Base-by-base conservation (phyloP, 371 early-diverging fungal species). In the Mucor sp. region DNA sequence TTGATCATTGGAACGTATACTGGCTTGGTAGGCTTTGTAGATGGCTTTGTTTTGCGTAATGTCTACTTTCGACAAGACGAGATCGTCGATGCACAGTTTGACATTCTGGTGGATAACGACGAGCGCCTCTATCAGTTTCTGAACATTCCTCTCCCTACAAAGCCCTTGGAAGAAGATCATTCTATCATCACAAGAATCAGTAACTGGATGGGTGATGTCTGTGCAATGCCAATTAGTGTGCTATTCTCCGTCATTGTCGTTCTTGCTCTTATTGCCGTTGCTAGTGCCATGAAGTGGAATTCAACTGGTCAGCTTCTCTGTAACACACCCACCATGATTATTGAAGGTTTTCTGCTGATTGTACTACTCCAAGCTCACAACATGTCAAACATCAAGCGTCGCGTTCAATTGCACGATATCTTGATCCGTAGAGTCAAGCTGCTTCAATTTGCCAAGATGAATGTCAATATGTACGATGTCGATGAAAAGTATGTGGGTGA, bases 271-370 rank as follows among this genome's bases (percentile, higher is more conserved):
- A 58, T 72, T 1, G 28, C 60, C 25, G 44, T 69, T 55, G 70
- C 72, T 8, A 63, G 66, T 64, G 60, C 25, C 37, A 65, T 69
- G 69, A 4, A 62, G 4, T 72, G 69, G 69, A 72, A 60, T 25
- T 14, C 37, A 39, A 72, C 72, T 0, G 72, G 59, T 30, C 72
- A 72, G 23, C 57, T 72, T 9, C 35, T 72, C 14, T 72, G 69
- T 41, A 72, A 72, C 28, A 61, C 69, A 3, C 72, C 72, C 23
- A 69, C 72, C 12, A 72, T 63, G 62, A 72, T 72, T 27, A 61
- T 72, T 9, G 72, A 72, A 65, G 69, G 69, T 4, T 72, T 72
- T 63, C 35, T 72, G 25, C 35, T 72, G 23, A 69, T 72, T 25
- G 69, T 72, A 9, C 50, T 72, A 21, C 39, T 72, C 3, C 70